phyloP scores from a whole-genome alignment of 2,329 filamentous ascomycete species.

The Penicillium polonicum region DNA sequence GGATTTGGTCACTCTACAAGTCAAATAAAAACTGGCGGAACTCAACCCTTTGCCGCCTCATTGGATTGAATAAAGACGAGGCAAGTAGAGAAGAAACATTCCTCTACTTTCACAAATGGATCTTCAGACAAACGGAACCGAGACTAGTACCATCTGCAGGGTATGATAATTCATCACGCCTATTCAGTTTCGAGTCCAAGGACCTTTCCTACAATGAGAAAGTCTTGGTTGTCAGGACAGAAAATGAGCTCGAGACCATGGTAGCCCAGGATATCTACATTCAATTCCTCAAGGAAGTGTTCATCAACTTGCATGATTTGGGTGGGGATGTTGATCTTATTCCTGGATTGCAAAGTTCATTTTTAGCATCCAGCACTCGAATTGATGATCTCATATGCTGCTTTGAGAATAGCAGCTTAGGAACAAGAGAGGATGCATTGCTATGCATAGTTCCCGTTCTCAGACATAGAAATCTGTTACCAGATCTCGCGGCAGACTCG shows the following conservation, averaged over 20 bases:
- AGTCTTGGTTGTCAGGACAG: slow-evolving; percentile 25
- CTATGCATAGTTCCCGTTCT: slow-evolving; percentile 34
- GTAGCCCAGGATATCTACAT: slow-evolving; percentile 38
- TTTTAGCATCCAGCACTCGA: slow-evolving; percentile 18
- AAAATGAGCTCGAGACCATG: slow-evolving; percentile 28
- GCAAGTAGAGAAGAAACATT: slow-evolving; percentile 24
- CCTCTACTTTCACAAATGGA: slow-evolving; percentile 35
- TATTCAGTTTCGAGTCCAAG: slow-evolving; percentile 24
- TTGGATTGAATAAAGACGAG: slow-evolving; percentile 24
- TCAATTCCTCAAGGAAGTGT: slow-evolving; percentile 25
- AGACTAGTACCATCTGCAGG: slow-evolving; percentile 19
- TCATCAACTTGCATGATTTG: slow-evolving; percentile 11
- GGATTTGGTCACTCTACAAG: slow-evolving; percentile 32
- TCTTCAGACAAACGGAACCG: slow-evolving; percentile 28
- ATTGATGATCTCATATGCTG: slow-evolving; percentile 27
- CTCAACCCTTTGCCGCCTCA: slow-evolving; percentile 19
- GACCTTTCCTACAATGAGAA: slow-evolving; percentile 9
- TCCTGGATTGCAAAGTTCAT: slow-evolving; percentile 12
- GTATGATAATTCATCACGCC: slow-evolving; percentile 16
- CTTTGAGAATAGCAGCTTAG: slow-evolving; percentile 26
- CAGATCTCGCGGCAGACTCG: slow-evolving; percentile 24
- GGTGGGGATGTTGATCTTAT: slow-evolving; percentile 20
- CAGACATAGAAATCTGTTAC: slow-evolving; percentile 18
- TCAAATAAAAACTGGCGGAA: slow-evolving; percentile 17
- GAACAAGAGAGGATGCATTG: slow-evolving; percentile 33